phyloP scores from a whole-genome alignment of 441 rosid species.

The Arabidopsis lyrata region DNA sequence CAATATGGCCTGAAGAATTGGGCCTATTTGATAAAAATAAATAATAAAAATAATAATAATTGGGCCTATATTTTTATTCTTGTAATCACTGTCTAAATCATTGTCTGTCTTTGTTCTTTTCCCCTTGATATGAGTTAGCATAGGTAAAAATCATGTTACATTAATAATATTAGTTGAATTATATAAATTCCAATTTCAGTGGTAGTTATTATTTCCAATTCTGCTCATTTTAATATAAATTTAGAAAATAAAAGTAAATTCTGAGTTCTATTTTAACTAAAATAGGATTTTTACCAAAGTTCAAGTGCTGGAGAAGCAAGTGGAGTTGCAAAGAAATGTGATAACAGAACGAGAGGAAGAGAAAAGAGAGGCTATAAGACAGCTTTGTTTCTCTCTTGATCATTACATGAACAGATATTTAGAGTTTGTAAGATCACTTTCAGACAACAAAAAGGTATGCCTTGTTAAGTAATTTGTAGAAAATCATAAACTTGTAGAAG shows the following conservation, averaged over 20 bases:
- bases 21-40: no score
- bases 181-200: background rate
- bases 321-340: slow-evolving; percentile 54
- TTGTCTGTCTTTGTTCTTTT: background rate
- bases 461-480: slow-evolving; percentile 11
- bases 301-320: slow-evolving; percentile 64
- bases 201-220: slow-evolving; percentile 1
- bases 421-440: slow-evolving; percentile 60
- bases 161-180: background rate
- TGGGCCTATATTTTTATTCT: no score
- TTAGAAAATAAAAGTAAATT: background rate
- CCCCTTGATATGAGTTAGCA: background rate
- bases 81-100: background rate
- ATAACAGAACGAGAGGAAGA: slow-evolving; percentile 65
- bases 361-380: slow-evolving; percentile 81
- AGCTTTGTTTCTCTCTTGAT: slow-evolving; percentile 83
- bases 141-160: background rate
- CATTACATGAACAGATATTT: slow-evolving; percentile 69
- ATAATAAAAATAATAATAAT: no score
- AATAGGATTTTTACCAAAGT: slow-evolving; percentile 22
- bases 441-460: slow-evolving; percentile 49
- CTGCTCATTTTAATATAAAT: background rate
- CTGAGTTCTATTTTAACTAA: background rate
- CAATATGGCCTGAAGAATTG: no score
- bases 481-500: background rate